Conservation (phyloP, 352 stramenopile genomes). For the Phytophthora crassamura region DNA sequence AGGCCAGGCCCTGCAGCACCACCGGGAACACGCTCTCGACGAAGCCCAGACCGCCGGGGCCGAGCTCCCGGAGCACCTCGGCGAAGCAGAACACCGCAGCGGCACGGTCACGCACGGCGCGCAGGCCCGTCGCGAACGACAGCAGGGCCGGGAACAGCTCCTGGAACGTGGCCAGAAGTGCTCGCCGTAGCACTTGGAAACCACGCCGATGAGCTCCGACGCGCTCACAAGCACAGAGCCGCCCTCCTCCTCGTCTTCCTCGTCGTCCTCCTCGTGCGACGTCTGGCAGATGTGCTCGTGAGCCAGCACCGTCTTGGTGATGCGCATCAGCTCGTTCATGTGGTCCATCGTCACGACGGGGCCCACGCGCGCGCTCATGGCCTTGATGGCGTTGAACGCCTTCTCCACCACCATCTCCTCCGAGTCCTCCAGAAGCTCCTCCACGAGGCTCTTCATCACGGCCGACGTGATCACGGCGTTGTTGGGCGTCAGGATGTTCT, state of each 20-base stretch:
- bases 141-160: constrained; percentile 92
- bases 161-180: constrained; percentile 92
- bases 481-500: constrained; percentile 78
- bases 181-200: constrained; percentile 94
- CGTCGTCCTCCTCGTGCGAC: constrained; percentile 88
- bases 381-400: constrained; percentile 95
- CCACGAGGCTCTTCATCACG: constrained; percentile 79
- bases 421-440: constrained; percentile 80
- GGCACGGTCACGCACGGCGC: constrained; percentile 91
- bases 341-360: constrained; percentile 91
- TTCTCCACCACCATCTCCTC: constrained; percentile 94
- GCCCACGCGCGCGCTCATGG: constrained; percentile 94
- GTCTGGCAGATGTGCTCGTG: constrained; percentile 93
- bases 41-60: constrained; percentile 82
- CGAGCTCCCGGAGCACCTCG: constrained; percentile 94
- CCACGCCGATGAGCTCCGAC: constrained; percentile 93
- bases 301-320: constrained; percentile 87
- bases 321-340: constrained; percentile 87
- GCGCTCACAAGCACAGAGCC: constrained; percentile 94
- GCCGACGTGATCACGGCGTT: constrained; percentile 78
- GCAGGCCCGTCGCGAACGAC: constrained; percentile 91
- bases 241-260: constrained; percentile 94
- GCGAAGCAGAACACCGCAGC: constrained; percentile 96
- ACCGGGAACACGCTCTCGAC: constrained; percentile 91
- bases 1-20: constrained; percentile 89